A percentile compares a stretch with the other conserved stretches of the same genome.
Evolutionary conservation across 371 early-diverging fungal species (phyloP).

Genomic region (Blakeslea trispora): DNA sequence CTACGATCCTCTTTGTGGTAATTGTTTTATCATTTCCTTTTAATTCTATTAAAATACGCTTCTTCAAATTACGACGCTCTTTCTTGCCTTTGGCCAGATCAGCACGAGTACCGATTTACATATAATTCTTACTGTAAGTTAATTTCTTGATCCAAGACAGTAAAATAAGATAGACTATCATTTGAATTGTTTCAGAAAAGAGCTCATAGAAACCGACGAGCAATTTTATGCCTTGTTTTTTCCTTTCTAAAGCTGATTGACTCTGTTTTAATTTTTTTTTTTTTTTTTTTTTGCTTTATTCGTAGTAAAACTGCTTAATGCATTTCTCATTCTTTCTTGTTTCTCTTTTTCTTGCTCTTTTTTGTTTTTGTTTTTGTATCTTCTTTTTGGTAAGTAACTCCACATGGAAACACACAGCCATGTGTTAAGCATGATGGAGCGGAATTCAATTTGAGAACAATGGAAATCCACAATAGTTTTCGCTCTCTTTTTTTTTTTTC

Average conservation of each 20-base stretch:
- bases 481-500: constrained; percentile 1
- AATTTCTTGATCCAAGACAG: not conserved
- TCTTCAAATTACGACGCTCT: too few species aligned
- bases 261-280: constrained; percentile 4
- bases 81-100: too few species aligned
- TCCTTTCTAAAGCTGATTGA: constrained; percentile 6
- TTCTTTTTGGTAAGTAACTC: constrained; percentile 10
- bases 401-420: constrained; percentile 22
- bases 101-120: too few species aligned
- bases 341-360: not conserved
- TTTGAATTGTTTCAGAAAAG: constrained; percentile 4
- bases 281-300: too few species aligned
- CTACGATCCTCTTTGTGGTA: too few species aligned
- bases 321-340: not conserved
- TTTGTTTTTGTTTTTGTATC: constrained; percentile 2
- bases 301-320: not conserved
- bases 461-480: constrained; percentile 1
- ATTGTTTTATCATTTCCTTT: too few species aligned
- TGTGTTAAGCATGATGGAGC: constrained; percentile 26
- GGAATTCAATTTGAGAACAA: constrained; percentile 22
- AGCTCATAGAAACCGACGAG: not conserved
- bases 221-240: constrained; percentile 6
- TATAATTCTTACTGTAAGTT: too few species aligned
- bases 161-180: not conserved
- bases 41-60: too few species aligned